Conservation (phyloP, 106 monocot genomes). For the Agapanthus africanus region DNA sequence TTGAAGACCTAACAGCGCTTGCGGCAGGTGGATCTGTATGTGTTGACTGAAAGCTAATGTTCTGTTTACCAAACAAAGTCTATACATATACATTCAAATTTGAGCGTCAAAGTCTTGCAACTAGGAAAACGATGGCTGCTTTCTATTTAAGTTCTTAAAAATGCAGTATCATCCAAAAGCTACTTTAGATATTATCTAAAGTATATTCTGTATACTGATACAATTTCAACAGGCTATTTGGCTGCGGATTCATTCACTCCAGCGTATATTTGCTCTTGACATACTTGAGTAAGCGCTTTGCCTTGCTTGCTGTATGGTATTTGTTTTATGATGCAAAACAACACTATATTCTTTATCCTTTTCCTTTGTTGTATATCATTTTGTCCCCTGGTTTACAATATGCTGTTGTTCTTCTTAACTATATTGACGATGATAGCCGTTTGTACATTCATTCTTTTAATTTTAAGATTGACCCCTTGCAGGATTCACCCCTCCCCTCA, state of each 20-base stretch:
- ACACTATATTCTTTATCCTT: background rate
- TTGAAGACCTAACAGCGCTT: constrained; percentile 99
- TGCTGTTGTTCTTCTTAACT: no score
- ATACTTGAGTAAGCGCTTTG: constrained; percentile 79
- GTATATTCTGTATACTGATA: background rate
- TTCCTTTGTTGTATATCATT: no score
- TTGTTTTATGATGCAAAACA: background rate
- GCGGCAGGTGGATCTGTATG: constrained; percentile 99
- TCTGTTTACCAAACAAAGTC: background rate
- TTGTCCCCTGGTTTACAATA: no score
- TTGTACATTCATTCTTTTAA: no score
- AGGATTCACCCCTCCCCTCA: no score
- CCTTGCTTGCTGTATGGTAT: background rate
- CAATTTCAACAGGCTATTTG: constrained; percentile 50
- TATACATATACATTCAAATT: background rate
- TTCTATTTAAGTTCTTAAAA: background rate
- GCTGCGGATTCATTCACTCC: constrained; percentile 78
- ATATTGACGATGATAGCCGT: no score
- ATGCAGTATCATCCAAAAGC: background rate
- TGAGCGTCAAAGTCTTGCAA: background rate
- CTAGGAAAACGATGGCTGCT: constrained; percentile 2
- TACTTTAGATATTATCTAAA: background rate
- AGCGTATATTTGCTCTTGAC: constrained; percentile 85
- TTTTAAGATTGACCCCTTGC: no score
- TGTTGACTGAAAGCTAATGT: constrained; percentile 25